These are phyloP conservation scores for Phoma sp. DNA, from an alignment of 2,329 filamentous ascomycete species.

Conservation along the genomic window DNA sequence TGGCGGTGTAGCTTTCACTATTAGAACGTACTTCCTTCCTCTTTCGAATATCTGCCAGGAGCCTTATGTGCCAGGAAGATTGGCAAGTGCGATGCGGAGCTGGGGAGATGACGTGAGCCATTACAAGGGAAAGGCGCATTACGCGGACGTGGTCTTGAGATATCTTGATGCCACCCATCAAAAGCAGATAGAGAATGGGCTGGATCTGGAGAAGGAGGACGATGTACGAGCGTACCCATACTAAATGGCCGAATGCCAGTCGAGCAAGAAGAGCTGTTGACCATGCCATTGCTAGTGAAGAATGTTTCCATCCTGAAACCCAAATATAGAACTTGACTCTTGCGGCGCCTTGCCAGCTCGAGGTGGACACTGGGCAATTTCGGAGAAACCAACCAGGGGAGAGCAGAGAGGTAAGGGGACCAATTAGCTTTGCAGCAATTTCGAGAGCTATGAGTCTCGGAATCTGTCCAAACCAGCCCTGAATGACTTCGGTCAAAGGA, in stretches of 20 bases:
- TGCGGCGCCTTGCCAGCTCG: no score
- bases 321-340: no score
- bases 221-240: conserved; percentile 65
- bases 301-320: no score
- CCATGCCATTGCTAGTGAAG: no score
- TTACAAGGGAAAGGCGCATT: conserved; percentile 81
- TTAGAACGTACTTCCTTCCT: conserved; percentile 79
- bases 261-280: no score
- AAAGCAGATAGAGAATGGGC: conserved; percentile 71
- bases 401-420: no score
- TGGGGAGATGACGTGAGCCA: conserved; percentile 78
- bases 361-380: no score
- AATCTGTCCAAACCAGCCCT: no score
- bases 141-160: conserved; percentile 73
- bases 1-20: conserved; percentile 70
- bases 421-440: no score
- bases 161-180: conserved; percentile 76
- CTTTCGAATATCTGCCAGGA: conserved; percentile 71
- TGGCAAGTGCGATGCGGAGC: conserved; percentile 79
- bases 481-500: no score
- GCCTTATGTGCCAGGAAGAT: conserved; percentile 75
- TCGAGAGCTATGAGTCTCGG: no score
- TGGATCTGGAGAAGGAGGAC: conserved; percentile 67
- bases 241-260: conserved; percentile 23
- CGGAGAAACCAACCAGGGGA: no score